Evolutionary conservation across 2,329 filamentous ascomycete species (phyloP).

Genomic region (Ceratocystiopsis brevicomis): DNA sequence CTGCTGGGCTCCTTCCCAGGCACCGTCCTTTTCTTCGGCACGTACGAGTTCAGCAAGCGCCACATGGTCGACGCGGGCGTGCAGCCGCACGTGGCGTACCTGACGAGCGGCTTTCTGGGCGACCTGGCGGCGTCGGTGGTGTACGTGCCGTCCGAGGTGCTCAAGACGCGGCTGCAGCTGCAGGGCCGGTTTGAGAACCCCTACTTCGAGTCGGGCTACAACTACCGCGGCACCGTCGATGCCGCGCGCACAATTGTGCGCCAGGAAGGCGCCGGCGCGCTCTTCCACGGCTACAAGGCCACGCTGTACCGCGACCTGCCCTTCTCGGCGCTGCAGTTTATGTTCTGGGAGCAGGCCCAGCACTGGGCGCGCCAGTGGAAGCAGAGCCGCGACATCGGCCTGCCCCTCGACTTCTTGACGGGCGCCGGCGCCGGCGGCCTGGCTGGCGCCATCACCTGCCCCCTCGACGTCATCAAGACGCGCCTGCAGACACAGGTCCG

Average conservation of each 20-base stretch:
- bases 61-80: slow-evolving; percentile 70
- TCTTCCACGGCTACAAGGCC: slow-evolving; percentile 95
- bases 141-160: slow-evolving; percentile 91
- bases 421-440: slow-evolving; percentile 80
- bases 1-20: slow-evolving; percentile 84
- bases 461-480: slow-evolving; percentile 93
- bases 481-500: slow-evolving; percentile 80
- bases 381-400: slow-evolving; percentile 64
- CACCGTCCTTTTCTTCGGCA: slow-evolving; percentile 87
- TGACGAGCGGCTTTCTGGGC: slow-evolving; percentile 74
- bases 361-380: slow-evolving; percentile 62
- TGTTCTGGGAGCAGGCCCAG: slow-evolving; percentile 93
- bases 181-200: slow-evolving; percentile 94
- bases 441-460: slow-evolving; percentile 86
- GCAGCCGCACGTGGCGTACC: slow-evolving; percentile 66
- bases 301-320: slow-evolving; percentile 87
- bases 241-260: slow-evolving; percentile 71
- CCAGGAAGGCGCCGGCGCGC: slow-evolving; percentile 61
- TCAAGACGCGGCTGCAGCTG: slow-evolving; percentile 91
- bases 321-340: slow-evolving; percentile 91
- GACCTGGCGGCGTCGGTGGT: slow-evolving; percentile 82
- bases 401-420: slow-evolving; percentile 70
- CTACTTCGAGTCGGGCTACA: slow-evolving; percentile 84
- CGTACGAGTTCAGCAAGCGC: slow-evolving; percentile 89
- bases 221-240: slow-evolving; percentile 73